Evolutionary conservation across 371 early-diverging fungal genomes (phyloP), one percentile per base, ranked within the genome.

Genomic region (Syncephalastrum contaminatum): DNA sequence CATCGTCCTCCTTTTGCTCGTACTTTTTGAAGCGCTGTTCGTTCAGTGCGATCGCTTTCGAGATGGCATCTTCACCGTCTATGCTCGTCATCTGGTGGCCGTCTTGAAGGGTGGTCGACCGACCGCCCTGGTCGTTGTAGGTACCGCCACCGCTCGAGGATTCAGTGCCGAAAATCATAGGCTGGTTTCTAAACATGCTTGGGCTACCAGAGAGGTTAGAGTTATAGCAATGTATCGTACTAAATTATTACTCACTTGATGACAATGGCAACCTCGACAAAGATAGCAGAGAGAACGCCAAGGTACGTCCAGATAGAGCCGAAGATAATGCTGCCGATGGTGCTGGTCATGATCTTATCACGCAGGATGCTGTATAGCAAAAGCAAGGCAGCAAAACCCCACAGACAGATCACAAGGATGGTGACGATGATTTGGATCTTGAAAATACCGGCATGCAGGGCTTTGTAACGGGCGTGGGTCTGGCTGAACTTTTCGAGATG

Each of bases 301-400:
- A 61, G 41, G 40, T 41, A 56, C 15, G 43, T 56, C 62, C 62
- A 61, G 19, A 61, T 52, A 13, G 47, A 49, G 21, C 56, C 52
- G 7, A 61, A 48, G 15, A 56, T 36, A 10, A 51, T 19, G 18
- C 41, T 55, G 15, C 62, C 62, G 2, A 48, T 43, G 0, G 52
- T 51, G n/a, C 48, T 56, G 18, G 47, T 45, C 44, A 61, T 56
- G 22, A 61, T 61, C 13, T 6, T 22, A 45, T 51, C 15, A 27
- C 62, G 62, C 18, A 61, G 47, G 30, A 61, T 56, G 22, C 56
- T 46, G 56, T 61, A 61, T 14, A 61, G 56, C 45, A 61, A 36
- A 40, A 56, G 45, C 15, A 56, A 51, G 42, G 56, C 18, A 5
- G 56, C 62, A 41, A 56, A 61, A 20, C 48, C 27, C 42, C 43